Conservation (phyloP, 1,139 yeast genomes). For the Debaryomyces sp. region DNA sequence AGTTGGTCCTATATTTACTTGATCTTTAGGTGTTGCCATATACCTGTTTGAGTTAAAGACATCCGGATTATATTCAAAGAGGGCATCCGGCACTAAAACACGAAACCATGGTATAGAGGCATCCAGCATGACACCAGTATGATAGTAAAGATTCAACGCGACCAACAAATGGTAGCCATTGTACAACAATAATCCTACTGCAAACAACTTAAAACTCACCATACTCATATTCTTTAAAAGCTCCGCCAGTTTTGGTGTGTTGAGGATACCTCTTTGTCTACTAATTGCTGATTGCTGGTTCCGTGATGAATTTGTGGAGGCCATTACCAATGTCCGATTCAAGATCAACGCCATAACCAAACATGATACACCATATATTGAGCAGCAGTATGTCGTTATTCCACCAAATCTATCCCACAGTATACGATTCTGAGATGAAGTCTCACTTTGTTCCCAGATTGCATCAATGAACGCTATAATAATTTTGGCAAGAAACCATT, state of each 20-base stretch:
- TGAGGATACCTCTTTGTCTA: conserved; percentile 16
- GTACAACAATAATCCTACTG: conserved; percentile 34
- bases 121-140: conserved; percentile 21
- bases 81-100: conserved; percentile 20
- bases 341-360: conserved; percentile 65
- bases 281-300: conserved; percentile 24
- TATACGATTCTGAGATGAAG: conserved; percentile 8
- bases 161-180: conserved; percentile 40
- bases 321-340: conserved; percentile 68
- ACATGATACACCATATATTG: conserved; percentile 44
- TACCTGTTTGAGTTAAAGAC: conserved; percentile 28
- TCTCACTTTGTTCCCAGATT: conserved; percentile 26
- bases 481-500: conserved; percentile 10
- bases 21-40: conserved; percentile 36
- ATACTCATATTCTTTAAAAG: conserved; percentile 23
- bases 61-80: conserved; percentile 40
- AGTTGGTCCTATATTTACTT: conserved; percentile 51
- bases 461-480: conserved; percentile 25
- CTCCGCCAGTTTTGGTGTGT: conserved; percentile 19
- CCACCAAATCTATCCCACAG: conserved; percentile 22
- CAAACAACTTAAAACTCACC: conserved; percentile 37
- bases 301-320: conserved; percentile 51
- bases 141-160: conserved; percentile 33
- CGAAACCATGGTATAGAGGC: conserved; percentile 24
- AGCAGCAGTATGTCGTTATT: conserved; percentile 34